phyloP scores from a whole-genome alignment of 106 monocot species.

The Agapanthus africanus region DNA sequence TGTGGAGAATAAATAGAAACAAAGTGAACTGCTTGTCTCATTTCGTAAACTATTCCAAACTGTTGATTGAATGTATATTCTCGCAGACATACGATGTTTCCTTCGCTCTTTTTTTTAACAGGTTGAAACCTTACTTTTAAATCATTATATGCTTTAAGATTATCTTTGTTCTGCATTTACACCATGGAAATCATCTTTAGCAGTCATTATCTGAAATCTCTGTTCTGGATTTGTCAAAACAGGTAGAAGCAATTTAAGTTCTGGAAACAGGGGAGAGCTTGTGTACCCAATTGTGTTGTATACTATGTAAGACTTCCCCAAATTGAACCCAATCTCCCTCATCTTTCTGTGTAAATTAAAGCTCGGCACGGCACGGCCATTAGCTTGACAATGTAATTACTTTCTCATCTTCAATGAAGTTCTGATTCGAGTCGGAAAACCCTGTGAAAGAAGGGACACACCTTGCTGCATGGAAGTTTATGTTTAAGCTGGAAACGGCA shows the following conservation, averaged over 20 bases:
- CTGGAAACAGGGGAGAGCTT: background rate
- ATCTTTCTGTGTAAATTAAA: constrained; percentile 2
- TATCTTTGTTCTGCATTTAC: background rate
- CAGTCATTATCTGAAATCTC: background rate
- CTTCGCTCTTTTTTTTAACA: no score
- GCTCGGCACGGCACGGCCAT: background rate
- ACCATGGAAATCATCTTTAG: background rate
- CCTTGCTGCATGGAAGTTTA: no score
- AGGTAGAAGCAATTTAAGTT: background rate
- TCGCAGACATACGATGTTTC: no score
- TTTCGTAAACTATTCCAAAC: background rate
- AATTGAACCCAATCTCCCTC: background rate
- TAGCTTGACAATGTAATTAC: background rate
- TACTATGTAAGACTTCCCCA: background rate
- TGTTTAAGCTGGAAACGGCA: no score
- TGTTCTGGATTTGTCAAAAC: background rate
- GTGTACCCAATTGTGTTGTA: background rate
- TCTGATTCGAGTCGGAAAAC: background rate
- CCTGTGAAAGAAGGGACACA: background rate
- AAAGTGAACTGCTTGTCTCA: background rate
- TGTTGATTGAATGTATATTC: no score
- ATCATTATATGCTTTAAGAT: background rate
- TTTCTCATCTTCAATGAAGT: background rate
- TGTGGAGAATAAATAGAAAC: no score
- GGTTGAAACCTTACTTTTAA: background rate